Conservation (phyloP, 2,329 filamentous ascomycete species). For the Aureobasidium sp. region DNA sequence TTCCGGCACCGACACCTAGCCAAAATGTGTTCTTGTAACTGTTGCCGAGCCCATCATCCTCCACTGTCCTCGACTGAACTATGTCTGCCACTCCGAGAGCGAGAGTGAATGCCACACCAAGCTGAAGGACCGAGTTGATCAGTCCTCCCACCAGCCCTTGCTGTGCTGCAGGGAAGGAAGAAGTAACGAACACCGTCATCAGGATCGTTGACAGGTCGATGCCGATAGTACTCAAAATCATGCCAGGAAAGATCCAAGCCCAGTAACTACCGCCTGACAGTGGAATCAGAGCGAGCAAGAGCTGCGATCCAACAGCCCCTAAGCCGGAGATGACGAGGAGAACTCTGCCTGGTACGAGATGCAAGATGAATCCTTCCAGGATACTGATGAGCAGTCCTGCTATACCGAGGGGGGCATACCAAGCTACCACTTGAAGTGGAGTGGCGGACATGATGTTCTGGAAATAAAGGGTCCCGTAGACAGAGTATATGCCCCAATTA, state of each 20-base stretch:
- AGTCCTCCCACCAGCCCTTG: slow-evolving; percentile 67
- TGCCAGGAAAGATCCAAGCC: slow-evolving; percentile 65
- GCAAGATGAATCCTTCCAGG: slow-evolving; percentile 57
- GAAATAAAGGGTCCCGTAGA: slow-evolving; percentile 65
- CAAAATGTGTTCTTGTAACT: neutral
- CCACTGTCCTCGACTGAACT: slow-evolving; percentile 41
- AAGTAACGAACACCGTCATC: slow-evolving; percentile 67
- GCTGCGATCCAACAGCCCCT: slow-evolving; percentile 50
- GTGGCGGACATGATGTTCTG: slow-evolving; percentile 51
- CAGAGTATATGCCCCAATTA: slow-evolving; percentile 58
- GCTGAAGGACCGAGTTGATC: slow-evolving; percentile 62
- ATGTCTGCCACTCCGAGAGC: slow-evolving; percentile 66
- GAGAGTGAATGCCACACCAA: slow-evolving; percentile 67
- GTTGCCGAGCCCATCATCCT: neutral
- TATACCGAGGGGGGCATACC: slow-evolving; percentile 60
- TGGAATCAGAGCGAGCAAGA: slow-evolving; percentile 61
- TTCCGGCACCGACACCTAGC: neutral
- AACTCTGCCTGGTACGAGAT: slow-evolving; percentile 55
- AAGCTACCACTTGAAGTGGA: slow-evolving; percentile 58
- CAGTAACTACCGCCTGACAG: slow-evolving; percentile 52
- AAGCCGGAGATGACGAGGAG: slow-evolving; percentile 56
- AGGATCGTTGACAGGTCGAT: slow-evolving; percentile 72
- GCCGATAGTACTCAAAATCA: slow-evolving; percentile 62
- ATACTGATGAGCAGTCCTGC: slow-evolving; percentile 61
- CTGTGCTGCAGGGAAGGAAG: slow-evolving; percentile 55